A percentile compares a stretch with the other conserved stretches of the same genome.
These are phyloP conservation scores for Lagenidium sp. DNA, from an alignment of 352 stramenopile species.

Conservation along the genomic window DNA sequence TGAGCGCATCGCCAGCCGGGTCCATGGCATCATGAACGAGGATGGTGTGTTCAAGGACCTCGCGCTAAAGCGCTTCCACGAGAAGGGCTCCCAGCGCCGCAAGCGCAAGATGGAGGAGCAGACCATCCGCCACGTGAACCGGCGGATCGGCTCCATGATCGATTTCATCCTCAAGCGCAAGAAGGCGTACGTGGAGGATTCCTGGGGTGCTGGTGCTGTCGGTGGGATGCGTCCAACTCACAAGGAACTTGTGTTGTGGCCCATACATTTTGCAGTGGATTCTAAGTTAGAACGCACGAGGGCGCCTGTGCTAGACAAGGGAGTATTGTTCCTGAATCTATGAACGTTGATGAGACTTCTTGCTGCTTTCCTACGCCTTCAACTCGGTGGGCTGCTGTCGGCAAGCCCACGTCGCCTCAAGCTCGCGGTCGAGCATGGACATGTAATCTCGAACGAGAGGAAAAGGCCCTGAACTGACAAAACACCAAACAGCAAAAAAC, in stretches of 20 bases:
- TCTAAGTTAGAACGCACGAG: conserved; percentile 9
- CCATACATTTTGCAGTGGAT: conserved; percentile 11
- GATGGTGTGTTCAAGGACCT: conserved; percentile 73
- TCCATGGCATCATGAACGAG: conserved; percentile 65
- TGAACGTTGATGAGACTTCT: no score
- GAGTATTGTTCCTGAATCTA: no score
- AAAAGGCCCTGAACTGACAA: no score
- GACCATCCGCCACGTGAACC: conserved; percentile 73
- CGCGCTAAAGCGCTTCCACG: conserved; percentile 62
- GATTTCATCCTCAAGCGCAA: conserved; percentile 77
- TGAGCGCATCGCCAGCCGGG: conserved; percentile 35
- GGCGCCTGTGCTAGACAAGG: no score
- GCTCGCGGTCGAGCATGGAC: no score
- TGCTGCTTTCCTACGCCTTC: no score
- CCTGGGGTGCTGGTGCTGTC: not conserved
- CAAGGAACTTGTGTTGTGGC: not conserved
- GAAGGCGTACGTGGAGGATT: conserved; percentile 75
- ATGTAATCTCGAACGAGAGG: no score
- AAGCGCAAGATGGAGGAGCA: conserved; percentile 75
- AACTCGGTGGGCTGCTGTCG: no score
- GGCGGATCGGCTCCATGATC: conserved; percentile 76
- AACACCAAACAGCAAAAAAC: no score
- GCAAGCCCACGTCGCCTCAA: no score
- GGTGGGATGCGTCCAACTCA: not conserved
- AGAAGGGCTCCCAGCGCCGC: conserved; percentile 79